Base-by-base conservation (phyloP, 805 yeast species). In the Sungouiella blattae region DNA sequence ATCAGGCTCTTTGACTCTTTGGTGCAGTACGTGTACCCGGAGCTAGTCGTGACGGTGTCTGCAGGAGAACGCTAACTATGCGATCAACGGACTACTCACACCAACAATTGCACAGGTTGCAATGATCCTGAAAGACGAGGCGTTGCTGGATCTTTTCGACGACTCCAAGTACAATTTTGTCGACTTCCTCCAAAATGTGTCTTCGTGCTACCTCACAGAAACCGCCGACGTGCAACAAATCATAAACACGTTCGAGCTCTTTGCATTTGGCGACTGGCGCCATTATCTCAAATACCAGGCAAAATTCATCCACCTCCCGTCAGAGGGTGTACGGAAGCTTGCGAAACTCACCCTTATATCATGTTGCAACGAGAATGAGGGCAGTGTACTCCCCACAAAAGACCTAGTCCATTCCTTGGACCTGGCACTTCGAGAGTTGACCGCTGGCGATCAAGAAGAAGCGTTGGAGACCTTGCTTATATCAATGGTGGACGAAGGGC, bases 191-290 rank as follows among this genome's bases (percentile, higher is more conserved):
- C 37, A 36, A 15, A 15, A 18, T 7, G 6, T 13, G 11, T 9
- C 28, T 11, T 16, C 11, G 35, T 18, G 35, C 2, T n/a, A 14
- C 5, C 9, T 22, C 11, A 12, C 22, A 2, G 27, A 14, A 15
- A n/a, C 25, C 5, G 8, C 2, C 2, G 8, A 14, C 6, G 9
- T 20, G 15, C 18, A n/a, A 15, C 17, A 18, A 22, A 12, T 38
- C 8, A 31, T 46, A 7, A 58, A 58, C 32, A 60, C 66, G 4
- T 22, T 61, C 5, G 73, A 67, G 47, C 50, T 67, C 21, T 66
- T 64, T 40, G 49, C 69, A 2, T 65, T 60, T 41, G 73, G 73
- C 2, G 53, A 52, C 31, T 47, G 49, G 18, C 36, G 41, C 3
- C 53, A 54, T 28, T 64, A 61, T 39, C 24, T 40, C 6, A 33